These are phyloP conservation scores for Ceratobasidium sp. DNA, from an alignment of 1,284 basidiomycete genomes.

Conservation along the genomic window DNA sequence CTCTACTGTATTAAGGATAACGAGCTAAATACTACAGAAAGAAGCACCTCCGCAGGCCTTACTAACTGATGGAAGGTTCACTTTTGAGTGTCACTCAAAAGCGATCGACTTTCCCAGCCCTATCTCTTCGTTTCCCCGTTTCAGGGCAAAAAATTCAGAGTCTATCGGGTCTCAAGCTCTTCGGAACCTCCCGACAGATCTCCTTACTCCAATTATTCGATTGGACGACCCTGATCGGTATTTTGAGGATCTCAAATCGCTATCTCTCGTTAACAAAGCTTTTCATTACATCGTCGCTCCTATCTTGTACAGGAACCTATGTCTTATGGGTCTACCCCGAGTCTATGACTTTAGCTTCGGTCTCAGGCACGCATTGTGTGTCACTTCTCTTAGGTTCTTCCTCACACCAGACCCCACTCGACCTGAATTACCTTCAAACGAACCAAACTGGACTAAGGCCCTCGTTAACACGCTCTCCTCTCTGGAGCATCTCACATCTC, in stretches of 20 bases:
- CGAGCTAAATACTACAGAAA: background rate
- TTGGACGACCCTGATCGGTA: background rate
- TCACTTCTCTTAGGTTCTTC: constrained; percentile 37
- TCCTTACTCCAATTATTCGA: constrained; percentile 9
- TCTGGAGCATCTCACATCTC: constrained; percentile 9
- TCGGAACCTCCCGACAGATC: constrained; percentile 29
- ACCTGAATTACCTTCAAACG: background rate
- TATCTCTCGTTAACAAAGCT: constrained; percentile 31
- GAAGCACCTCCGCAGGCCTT: background rate
- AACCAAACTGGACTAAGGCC: background rate
- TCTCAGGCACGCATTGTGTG: constrained; percentile 8
- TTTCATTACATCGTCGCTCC: constrained; percentile 28
- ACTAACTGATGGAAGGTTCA: background rate
- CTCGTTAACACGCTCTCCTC: background rate
- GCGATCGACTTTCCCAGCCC: constrained; percentile 7
- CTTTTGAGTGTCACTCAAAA: background rate
- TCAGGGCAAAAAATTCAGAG: background rate
- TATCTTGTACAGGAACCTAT: constrained; percentile 15
- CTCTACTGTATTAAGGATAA: background rate
- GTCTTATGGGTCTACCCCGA: background rate
- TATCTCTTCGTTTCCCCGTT: background rate
- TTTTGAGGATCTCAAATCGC: background rate
- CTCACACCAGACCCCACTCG: constrained; percentile 29
- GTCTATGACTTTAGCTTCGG: constrained; percentile 22
- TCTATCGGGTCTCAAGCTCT: constrained; percentile 6